Evolutionary conservation across 2,329 filamentous ascomycete genomes (phyloP).

Genomic region (Truncatella angustata): DNA sequence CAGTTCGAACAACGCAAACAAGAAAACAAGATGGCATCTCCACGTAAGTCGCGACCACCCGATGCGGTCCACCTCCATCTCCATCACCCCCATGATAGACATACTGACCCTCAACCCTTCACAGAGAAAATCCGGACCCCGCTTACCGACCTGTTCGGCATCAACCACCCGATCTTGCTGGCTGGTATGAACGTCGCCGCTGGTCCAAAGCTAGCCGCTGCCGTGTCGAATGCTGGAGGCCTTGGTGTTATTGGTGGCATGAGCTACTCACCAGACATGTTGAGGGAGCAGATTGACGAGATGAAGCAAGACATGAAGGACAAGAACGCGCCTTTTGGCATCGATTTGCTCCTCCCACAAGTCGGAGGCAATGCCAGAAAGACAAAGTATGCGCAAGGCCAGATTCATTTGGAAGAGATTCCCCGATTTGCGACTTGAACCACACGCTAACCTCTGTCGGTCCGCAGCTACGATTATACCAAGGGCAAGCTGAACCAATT

Average conservation of each 20-base stretch:
- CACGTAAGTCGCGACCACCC: conserved; percentile 5
- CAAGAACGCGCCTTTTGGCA: conserved; percentile 93
- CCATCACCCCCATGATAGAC: neutral
- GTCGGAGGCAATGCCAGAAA: conserved; percentile 92
- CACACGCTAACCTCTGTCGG: conserved; percentile 17
- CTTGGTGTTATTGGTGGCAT: conserved; percentile 95
- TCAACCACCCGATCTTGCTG: conserved; percentile 93
- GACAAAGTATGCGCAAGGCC: conserved; percentile 66
- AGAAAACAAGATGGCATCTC: conserved; percentile 31
- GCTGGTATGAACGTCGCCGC: conserved; percentile 99
- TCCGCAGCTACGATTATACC: conserved; percentile 91
- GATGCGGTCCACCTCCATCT: too few relatives aligned
- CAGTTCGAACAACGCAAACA: conserved; percentile 9
- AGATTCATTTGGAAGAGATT: neutral
- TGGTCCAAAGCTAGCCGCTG: conserved; percentile 91
- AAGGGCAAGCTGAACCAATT: conserved; percentile 96
- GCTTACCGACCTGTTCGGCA: conserved; percentile 93
- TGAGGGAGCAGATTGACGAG: conserved; percentile 90
- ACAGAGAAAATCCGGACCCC: conserved; percentile 86
- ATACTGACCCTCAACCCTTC: conserved; percentile 18
- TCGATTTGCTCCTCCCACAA: conserved; percentile 90
- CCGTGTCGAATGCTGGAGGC: conserved; percentile 94
- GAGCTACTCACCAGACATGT: conserved; percentile 96
- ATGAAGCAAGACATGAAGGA: conserved; percentile 84
- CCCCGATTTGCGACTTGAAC: neutral